phyloP scores from a whole-genome alignment of 192 early-diverging fungal genomes.

The Entomortierella parvispora region DNA sequence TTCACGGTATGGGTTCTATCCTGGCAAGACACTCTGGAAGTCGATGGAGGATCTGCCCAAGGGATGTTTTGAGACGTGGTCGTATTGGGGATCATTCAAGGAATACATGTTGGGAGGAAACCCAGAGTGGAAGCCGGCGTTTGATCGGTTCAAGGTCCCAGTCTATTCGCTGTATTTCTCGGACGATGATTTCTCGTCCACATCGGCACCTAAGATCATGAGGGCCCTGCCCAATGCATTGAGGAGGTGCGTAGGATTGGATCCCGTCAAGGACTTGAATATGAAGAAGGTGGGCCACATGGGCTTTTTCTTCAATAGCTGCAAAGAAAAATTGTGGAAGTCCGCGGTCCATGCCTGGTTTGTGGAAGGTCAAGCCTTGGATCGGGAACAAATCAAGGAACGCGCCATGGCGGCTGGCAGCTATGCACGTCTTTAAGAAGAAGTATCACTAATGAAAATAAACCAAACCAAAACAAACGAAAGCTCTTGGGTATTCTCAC shows the following conservation, averaged over 20 bases:
- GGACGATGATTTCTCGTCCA: constrained; percentile 40
- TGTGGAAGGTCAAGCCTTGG: constrained; percentile 34
- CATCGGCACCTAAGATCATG: constrained; percentile 34
- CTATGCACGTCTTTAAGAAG: constrained; percentile 30
- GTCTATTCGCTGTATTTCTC: constrained; percentile 47
- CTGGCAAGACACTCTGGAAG: constrained; percentile 43
- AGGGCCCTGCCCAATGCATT: constrained; percentile 29
- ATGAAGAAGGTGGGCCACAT: constrained; percentile 54
- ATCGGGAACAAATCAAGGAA: constrained; percentile 28
- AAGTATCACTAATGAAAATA: not conserved
- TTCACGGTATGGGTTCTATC: constrained; percentile 31
- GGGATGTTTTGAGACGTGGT: constrained; percentile 43
- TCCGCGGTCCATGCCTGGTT: constrained; percentile 34
- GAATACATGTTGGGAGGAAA: constrained; percentile 52
- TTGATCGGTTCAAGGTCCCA: constrained; percentile 39
- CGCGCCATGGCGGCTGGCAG: constrained; percentile 17
- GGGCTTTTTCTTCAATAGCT: constrained; percentile 47
- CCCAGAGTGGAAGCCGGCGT: constrained; percentile 51
- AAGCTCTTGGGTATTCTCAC: no score
- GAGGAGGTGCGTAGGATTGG: constrained; percentile 26
- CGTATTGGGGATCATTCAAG: constrained; percentile 32
- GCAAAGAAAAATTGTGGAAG: constrained; percentile 48
- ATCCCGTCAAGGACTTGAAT: constrained; percentile 37
- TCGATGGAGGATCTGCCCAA: constrained; percentile 50
- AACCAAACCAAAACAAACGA: no score